These are phyloP conservation scores for Carallia pectinifolia DNA, from an alignment of 345 rosid species.

Conservation along the genomic window DNA sequence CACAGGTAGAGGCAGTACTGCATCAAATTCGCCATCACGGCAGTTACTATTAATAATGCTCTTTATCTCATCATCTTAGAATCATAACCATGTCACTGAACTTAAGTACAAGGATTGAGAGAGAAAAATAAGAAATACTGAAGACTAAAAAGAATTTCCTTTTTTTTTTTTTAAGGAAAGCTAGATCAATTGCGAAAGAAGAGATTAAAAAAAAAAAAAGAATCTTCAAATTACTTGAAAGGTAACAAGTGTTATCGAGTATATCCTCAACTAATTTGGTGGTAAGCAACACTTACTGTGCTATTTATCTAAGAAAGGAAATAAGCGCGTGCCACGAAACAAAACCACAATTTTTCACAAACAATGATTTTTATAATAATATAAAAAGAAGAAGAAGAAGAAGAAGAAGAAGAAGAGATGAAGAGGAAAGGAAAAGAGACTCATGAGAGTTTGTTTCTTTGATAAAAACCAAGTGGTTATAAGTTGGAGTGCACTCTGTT, in stretches of 20 bases:
- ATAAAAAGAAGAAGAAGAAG: slow-evolving; percentile 4
- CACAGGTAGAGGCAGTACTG: slow-evolving; percentile 24
- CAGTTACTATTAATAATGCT: slow-evolving; percentile 8
- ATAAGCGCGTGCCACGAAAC: slow-evolving; percentile 24
- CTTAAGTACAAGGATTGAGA: not conserved
- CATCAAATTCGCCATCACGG: slow-evolving; percentile 44
- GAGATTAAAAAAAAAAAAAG: not conserved
- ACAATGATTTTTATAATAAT: slow-evolving; percentile 19
- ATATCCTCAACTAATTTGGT: slow-evolving; percentile 50
- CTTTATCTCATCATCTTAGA: slow-evolving; percentile 29
- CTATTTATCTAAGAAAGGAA: slow-evolving; percentile 11
- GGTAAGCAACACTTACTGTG: slow-evolving; percentile 37
- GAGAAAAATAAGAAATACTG: not conserved
- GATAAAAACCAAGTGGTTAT: slow-evolving; percentile 18
- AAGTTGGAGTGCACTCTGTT: not conserved
- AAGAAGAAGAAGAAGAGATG: slow-evolving; percentile 5
- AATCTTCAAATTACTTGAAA: slow-evolving; percentile 19
- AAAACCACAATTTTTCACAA: slow-evolving; percentile 5
- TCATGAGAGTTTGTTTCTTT: slow-evolving; percentile 21
- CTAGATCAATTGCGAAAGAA: not conserved
- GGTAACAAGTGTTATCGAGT: slow-evolving; percentile 43
- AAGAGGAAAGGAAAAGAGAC: slow-evolving; percentile 24
- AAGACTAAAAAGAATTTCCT: not conserved
- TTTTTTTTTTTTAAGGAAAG: not conserved
- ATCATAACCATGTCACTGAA: slow-evolving; percentile 21